Conservation (phyloP, 148 eudicot species). For the Chenopodium quinoa region DNA sequence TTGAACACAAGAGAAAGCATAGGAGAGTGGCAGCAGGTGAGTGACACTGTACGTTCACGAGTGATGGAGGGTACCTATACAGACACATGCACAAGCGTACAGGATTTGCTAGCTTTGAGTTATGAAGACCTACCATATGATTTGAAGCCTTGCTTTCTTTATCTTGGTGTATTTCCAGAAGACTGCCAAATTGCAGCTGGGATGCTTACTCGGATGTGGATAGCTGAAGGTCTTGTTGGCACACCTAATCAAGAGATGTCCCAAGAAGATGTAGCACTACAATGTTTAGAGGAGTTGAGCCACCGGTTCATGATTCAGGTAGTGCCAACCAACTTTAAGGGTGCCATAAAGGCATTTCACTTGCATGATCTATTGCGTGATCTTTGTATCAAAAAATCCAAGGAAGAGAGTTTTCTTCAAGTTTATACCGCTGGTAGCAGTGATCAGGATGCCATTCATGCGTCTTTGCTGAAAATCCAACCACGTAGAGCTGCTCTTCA, state of each 20-base stretch:
- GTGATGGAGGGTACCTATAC: slow-evolving; percentile 2
- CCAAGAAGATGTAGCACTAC: slow-evolving; percentile 14
- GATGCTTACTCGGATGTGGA: slow-evolving; percentile 13
- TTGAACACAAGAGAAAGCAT: not conserved
- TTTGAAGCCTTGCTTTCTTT: slow-evolving; percentile 22
- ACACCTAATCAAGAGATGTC: not conserved
- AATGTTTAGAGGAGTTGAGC: slow-evolving; percentile 18
- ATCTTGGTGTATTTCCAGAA: slow-evolving; percentile 22
- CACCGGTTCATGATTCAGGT: slow-evolving; percentile 21
- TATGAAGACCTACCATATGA: slow-evolving; percentile 14
- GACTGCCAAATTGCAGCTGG: slow-evolving; percentile 11
- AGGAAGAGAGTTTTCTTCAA: slow-evolving; percentile 18
- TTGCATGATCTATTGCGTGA: slow-evolving; percentile 26
- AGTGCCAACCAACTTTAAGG: not conserved
- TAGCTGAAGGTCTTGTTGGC: slow-evolving; percentile 24
- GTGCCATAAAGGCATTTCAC: not conserved
- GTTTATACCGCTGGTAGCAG: not conserved
- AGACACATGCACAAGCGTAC: not conserved
- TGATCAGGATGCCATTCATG: not conserved
- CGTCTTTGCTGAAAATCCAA: not conserved
- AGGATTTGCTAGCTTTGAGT: too few relatives aligned
- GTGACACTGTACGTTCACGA: not conserved
- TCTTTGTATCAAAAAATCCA: slow-evolving; percentile 23
- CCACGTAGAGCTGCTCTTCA: slow-evolving; percentile 23
- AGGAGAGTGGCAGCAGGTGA: slow-evolving; percentile 9